Evolutionary conservation across 2,329 filamentous ascomycete genomes (phyloP).

Genomic region (Colletotrichum ledebouriae): DNA sequence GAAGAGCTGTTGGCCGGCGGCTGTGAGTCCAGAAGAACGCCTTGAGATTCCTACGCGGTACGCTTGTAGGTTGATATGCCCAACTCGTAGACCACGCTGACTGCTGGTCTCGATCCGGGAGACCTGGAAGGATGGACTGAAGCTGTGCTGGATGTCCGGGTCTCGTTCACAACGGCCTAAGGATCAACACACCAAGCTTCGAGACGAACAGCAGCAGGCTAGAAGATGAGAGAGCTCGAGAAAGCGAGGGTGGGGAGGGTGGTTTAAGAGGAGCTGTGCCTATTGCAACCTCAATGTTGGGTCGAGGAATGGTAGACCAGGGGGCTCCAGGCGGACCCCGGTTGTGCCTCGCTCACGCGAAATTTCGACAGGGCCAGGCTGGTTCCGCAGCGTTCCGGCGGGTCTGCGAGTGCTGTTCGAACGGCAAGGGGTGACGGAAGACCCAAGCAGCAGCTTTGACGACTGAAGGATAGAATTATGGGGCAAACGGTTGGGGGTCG

Average conservation of each 20-base stretch:
- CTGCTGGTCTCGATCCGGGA: conserved; percentile 33
- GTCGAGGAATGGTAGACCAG: conserved; percentile 39
- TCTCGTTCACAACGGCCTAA: conserved; percentile 44
- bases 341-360: conserved; percentile 38
- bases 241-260: conserved; percentile 48
- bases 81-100: conserved; percentile 11
- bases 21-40: conserved; percentile 43
- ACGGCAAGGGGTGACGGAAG: conserved; percentile 24
- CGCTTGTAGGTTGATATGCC: conserved; percentile 27
- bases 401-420: conserved; percentile 35
- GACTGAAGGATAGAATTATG: conserved; percentile 34
- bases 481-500: conserved; percentile 20
- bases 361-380: conserved; percentile 36
- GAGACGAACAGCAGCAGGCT: conserved; percentile 44
- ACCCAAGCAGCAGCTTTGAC: conserved; percentile 12
- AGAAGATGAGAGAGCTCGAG: conserved; percentile 41
- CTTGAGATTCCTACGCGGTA: conserved; percentile 44
- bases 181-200: conserved; percentile 46
- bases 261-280: conserved; percentile 50
- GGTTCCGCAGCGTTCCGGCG: conserved; percentile 24
- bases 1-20: conserved; percentile 2
- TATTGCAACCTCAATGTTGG: conserved; percentile 37
- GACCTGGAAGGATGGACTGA: conserved; percentile 32
- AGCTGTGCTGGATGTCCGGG: conserved; percentile 44
- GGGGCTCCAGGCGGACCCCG: conserved; percentile 34